Base-by-base conservation (phyloP, 768 basidiomycete species). In the Tricholoma furcatifolium region DNA sequence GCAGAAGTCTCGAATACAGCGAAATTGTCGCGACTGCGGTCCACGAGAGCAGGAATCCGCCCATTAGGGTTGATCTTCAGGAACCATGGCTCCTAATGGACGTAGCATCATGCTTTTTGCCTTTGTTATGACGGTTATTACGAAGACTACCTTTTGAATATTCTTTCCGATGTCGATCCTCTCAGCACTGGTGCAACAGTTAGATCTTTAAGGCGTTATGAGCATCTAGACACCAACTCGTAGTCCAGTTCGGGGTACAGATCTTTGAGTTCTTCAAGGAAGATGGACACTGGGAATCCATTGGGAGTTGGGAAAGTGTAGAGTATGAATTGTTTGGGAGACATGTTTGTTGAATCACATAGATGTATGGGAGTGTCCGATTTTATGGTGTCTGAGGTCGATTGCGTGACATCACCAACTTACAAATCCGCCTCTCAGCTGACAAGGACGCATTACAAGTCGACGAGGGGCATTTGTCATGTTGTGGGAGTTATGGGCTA, bases 1-100 rank as follows among this genome's bases (percentile, higher is more conserved):
- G 92, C 91, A 2, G 86, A 82, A 5, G 82, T 84, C 64, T 93
- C 91, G 59, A 91, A 91, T 35, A 91, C 80, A 6, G 59, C 59
- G 62, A 91, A 91, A 60, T 84, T 70, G 57, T 81, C 74, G 56
- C 82, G 79, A 20, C 74, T 70, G 50, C 75, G 78, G 64, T 91
- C 87, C 32, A 83, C 72, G 32, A 91, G 68, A 23, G 78, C 76
- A 4, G 89, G 88, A 49, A 91, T 90, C 43, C 87, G 67, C 32
- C 85, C 85, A 56, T 87, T 89, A 6, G 85, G 87, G 65, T 88
- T 89, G 58, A 86, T 62, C 38, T 81, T 75, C 56, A 93, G 76
- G 70, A 86, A 93, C 87, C 87, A 91, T 0, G 78, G 78, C 63
- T 88, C 75, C 72, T 78, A 21, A 10, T 30, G 6, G 44, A 9